Base-by-base conservation (phyloP, 2,329 filamentous ascomycete genomes). In the Colletotrichum euphorbiae region DNA sequence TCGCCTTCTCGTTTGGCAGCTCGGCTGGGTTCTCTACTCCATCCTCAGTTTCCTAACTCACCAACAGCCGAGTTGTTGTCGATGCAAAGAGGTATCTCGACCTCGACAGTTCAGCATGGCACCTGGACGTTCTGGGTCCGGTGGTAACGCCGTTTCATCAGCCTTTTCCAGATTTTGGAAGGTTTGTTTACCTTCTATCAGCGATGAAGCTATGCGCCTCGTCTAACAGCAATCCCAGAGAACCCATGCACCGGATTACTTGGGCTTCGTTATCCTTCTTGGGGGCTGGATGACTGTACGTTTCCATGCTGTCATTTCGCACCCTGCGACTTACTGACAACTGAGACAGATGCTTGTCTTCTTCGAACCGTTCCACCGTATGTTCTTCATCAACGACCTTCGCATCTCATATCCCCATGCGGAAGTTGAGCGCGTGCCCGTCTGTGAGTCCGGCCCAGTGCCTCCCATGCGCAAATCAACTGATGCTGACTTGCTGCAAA, bases 301-400 rank as follows among this genome's bases (percentile, higher is more conserved):
- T 76, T 62, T 73, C 33, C 2, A 7, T 24, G 31, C 13, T 3
- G 17, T 79, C 40, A 11, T 4, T 43, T 8, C 17, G 17, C 78
- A 74, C 75, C 51, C 7, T 33, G 45, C 19, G 33, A 28, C 31
- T 28, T 4, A 21, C n/a, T 55, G 72, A 72, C 15, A 75, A 79
- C 48, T 48, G 38, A 50, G 72, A 8, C 75, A 93, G 86, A 84
- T 93, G 48, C 84, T 89, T 78, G 82, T 92, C 73, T 84, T 91
- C 72, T 86, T 93, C 73, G 90, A 91, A 69, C 96, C 96, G 0
- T 98, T 98, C 77, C 94, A 98, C 78, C 93, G 93, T 80, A 92
- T 98, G 89, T 98, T 99, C 81, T 92, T 89, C 71, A 87, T 98
- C 70, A 92, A 94, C 77, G 93, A 98, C 77, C 86, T 92, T 24